Base-by-base conservation (phyloP, 1,284 basidiomycete species). In the Tremellales sp. region DNA sequence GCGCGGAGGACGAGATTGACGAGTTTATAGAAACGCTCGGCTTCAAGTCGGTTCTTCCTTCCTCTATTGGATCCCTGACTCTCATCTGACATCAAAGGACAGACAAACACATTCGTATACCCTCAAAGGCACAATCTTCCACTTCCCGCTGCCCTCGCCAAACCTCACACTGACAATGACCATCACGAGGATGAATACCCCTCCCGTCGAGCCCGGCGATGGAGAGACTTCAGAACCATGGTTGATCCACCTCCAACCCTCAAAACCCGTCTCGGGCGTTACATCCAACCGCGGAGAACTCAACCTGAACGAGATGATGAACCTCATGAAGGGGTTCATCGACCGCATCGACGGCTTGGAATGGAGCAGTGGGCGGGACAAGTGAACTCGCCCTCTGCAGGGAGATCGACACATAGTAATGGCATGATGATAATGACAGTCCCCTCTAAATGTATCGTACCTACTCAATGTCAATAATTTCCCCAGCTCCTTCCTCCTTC, bases 101-200 rank as follows among this genome's bases (percentile, higher is more conserved):
- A 71, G 68, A 35, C 58, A 58, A 34, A 61, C 63, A n/a, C 68
- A 71, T 43, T 43, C 52, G 2, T 60, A 61, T 33, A 52, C 51
- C 1, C 55, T 60, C 5, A 33, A 33, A 26, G 68, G 68, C 1
- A 52, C 54, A 32, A 53, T 66, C 18, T 63, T 71, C 45, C 63
- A 69, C 48, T 44, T 70, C 41, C 63, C 68, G 2, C 40, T 68
- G 10, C 53, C 65, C 12, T 2, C 18, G 19, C n/a, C 2, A 22
- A 41, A 29, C 24, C 44, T 27, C 25, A 12, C 41, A 10, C 26
- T 27, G 21, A 47, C 21, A n/a, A 41, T 25, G 13, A 28, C 36
- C 8, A 5, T 6, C 22, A 28, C 10, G 25, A 21, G 3, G 21
- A 28, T 14, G 6, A 13, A 13, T 34, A 21, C 8, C 14, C 4